A percentile compares a stretch with the other conserved stretches of the same genome.
These are phyloP conservation scores for Oryza nivara DNA, from an alignment of 176 grass and related monocot genomes.

Conservation along the genomic window DNA sequence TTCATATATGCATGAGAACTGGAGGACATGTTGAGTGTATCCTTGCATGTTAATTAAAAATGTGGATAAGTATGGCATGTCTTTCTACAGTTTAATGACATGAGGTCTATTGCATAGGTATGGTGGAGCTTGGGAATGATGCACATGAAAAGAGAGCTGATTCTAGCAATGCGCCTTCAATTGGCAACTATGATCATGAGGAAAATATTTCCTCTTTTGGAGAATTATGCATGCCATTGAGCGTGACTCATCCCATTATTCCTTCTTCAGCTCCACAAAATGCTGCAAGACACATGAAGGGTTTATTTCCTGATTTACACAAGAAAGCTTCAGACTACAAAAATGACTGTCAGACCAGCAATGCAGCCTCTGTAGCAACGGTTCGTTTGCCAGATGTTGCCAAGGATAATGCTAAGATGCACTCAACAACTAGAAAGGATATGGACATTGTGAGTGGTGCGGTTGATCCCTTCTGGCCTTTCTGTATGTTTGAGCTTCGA, in stretches of 20 bases:
- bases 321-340: slow-evolving; percentile 40
- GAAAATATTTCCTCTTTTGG: slow-evolving; percentile 50
- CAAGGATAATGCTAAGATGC: slow-evolving; percentile 36
- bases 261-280: slow-evolving; percentile 63
- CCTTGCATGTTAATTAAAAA: slow-evolving; percentile 24
- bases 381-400: slow-evolving; percentile 38
- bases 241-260: slow-evolving; percentile 6
- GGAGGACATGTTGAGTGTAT: not conserved
- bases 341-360: slow-evolving; percentile 36
- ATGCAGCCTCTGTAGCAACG: slow-evolving; percentile 44
- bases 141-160: slow-evolving; percentile 47
- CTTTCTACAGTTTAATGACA: slow-evolving; percentile 16
- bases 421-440: slow-evolving; percentile 39
- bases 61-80: slow-evolving; percentile 9
- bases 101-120: slow-evolving; percentile 40
- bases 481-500: slow-evolving; percentile 98
- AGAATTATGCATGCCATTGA: slow-evolving; percentile 41
- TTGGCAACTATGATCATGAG: slow-evolving; percentile 45
- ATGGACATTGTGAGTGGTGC: slow-evolving; percentile 25
- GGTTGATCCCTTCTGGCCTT: slow-evolving; percentile 93
- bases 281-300: slow-evolving; percentile 61
- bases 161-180: slow-evolving; percentile 50
- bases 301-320: slow-evolving; percentile 41
- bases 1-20: not conserved
- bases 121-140: slow-evolving; percentile 39